Conservation (phyloP, 495 filamentous ascomycete genomes). For the Podospora pseudopauciseta region DNA sequence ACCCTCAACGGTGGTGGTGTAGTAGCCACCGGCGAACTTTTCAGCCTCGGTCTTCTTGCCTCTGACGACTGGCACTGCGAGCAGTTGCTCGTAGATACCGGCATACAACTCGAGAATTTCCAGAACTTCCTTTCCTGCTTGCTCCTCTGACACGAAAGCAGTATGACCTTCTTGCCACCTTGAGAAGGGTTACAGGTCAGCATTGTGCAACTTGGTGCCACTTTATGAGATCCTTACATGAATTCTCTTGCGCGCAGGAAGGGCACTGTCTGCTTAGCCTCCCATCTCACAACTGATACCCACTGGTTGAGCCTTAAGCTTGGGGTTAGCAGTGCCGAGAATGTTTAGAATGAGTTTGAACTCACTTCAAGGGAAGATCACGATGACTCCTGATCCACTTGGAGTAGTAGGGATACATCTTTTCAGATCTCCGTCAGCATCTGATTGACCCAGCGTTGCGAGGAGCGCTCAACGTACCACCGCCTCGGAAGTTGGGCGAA, state of each 20-base stretch:
- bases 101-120: conserved; percentile 92
- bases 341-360: background rate
- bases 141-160: conserved; percentile 76
- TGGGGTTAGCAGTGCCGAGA: conserved; percentile 29
- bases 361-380: conserved; percentile 69
- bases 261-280: conserved; percentile 95
- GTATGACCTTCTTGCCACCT: conserved; percentile 97
- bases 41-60: conserved; percentile 86
- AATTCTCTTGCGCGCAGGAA: conserved; percentile 93
- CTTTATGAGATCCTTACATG: conserved; percentile 34
- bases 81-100: conserved; percentile 82
- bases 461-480: conserved; percentile 35
- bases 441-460: too few species aligned
- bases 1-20: conserved; percentile 93
- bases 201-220: too few species aligned
- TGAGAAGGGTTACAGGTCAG: too few species aligned
- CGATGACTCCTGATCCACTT: conserved; percentile 92
- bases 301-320: conserved; percentile 73
- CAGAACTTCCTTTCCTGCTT: conserved; percentile 77
- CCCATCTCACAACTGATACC: conserved; percentile 97
- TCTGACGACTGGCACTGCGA: conserved; percentile 89
- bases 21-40: conserved; percentile 93
- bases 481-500: conserved; percentile 91
- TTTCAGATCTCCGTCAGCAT: too few species aligned
- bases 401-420: conserved; percentile 51